phyloP scores from a whole-genome alignment of 306 rosid species.

The Trifolium pratense region DNA sequence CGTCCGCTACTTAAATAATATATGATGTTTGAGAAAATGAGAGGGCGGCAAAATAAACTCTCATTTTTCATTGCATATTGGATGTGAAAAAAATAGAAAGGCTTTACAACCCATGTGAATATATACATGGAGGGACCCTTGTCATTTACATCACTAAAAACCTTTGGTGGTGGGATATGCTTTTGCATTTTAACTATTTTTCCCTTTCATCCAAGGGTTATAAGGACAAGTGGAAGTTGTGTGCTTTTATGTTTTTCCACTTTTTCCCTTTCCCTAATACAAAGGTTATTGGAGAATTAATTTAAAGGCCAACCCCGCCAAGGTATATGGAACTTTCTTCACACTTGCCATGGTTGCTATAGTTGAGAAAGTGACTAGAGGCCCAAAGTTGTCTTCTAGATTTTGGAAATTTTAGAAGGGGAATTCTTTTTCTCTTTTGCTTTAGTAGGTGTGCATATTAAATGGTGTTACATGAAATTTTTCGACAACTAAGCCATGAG shows the following conservation, averaged over 20 bases:
- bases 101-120: slow-evolving; percentile 65
- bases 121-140: slow-evolving; percentile 52
- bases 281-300: slow-evolving; percentile 37
- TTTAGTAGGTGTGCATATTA: background rate
- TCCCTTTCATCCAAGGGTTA: slow-evolving; percentile 39
- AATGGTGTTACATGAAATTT: background rate
- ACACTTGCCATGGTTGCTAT: slow-evolving; percentile 37
- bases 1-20: too few species aligned
- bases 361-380: slow-evolving; percentile 38
- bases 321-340: slow-evolving; percentile 27
- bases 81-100: slow-evolving; percentile 57
- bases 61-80: slow-evolving; percentile 42
- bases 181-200: slow-evolving; percentile 35
- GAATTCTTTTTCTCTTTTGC: background rate
- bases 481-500: background rate
- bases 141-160: slow-evolving; percentile 49
- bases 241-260: slow-evolving; percentile 37
- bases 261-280: slow-evolving; percentile 21
- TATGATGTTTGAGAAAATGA: too few species aligned
- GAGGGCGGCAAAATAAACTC: too few species aligned
- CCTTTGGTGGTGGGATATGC: slow-evolving; percentile 45
- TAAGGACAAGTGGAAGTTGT: slow-evolving; percentile 43
- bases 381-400: slow-evolving; percentile 20
- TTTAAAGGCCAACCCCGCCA: slow-evolving; percentile 34
- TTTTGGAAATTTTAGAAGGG: slow-evolving; percentile 10